Conservation (phyloP, 306 rosid species). For the Begonia peltatifolia region DNA sequence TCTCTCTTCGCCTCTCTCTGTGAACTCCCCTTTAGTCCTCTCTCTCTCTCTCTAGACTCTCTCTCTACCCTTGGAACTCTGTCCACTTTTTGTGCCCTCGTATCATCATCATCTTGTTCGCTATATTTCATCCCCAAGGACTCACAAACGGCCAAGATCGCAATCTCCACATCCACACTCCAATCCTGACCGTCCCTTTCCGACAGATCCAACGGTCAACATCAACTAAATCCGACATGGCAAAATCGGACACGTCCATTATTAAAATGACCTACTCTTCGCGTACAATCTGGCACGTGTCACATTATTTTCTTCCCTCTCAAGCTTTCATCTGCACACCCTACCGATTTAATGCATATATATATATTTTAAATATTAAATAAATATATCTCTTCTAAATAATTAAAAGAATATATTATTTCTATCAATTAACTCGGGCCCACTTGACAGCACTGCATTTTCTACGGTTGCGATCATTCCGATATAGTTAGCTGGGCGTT, state of each 20-base stretch:
- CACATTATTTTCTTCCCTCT: constrained; percentile 25
- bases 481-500: too few relatives aligned
- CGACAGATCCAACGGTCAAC: constrained; percentile 28
- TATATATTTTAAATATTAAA: background rate
- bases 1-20: constrained; percentile 1
- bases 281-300: constrained; percentile 8
- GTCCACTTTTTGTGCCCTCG: constrained; percentile 37
- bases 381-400: background rate
- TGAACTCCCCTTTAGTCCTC: background rate
- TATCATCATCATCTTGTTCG: constrained; percentile 39
- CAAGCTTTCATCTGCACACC: constrained; percentile 11
- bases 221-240: constrained; percentile 40
- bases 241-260: constrained; percentile 32
- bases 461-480: constrained; percentile 26
- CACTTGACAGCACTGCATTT: constrained; percentile 15
- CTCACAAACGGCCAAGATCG: constrained; percentile 49
- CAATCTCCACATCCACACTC: constrained; percentile 6
- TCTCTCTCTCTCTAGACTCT: constrained; percentile 17
- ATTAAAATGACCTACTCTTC: background rate
- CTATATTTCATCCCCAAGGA: constrained; percentile 38
- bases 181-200: constrained; percentile 19
- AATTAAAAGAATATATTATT: background rate
- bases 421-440: constrained; percentile 5
- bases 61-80: constrained; percentile 14
- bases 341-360: too few relatives aligned